Percentiles rank a stretch among this genome's conserved stretches.
phyloP scores from a whole-genome alignment of 2,329 filamentous ascomycete species.

The Fusarium sp. region DNA sequence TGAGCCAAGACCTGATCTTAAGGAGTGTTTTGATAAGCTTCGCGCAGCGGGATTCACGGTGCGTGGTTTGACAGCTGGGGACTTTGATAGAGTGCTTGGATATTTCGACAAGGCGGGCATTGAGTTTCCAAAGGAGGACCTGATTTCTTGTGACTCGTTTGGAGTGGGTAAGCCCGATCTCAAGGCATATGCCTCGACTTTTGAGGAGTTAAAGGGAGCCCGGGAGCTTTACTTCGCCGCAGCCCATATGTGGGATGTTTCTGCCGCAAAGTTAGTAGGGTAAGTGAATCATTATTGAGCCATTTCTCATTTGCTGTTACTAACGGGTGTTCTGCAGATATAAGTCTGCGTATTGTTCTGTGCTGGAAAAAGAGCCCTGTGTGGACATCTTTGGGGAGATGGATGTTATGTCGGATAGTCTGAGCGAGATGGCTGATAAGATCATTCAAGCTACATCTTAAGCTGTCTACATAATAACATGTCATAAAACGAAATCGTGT shows the following conservation, averaged over 20 bases:
- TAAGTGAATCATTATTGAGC: not conserved
- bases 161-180: conserved; percentile 36
- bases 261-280: conserved; percentile 34
- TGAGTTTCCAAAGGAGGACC: conserved; percentile 26
- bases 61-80: conserved; percentile 31
- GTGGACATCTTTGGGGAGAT: conserved; percentile 38
- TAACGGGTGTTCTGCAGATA: conserved; percentile 14
- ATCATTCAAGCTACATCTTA: conserved; percentile 29
- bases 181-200: conserved; percentile 35
- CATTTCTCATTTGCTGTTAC: fast-evolving
- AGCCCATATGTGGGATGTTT: conserved; percentile 38
- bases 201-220: conserved; percentile 26
- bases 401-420: conserved; percentile 34
- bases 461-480: no score
- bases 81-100: conserved; percentile 25
- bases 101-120: conserved; percentile 35
- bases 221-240: conserved; percentile 38
- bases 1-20: conserved; percentile 8
- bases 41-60: conserved; percentile 32
- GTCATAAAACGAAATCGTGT: no score
- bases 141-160: conserved; percentile 34
- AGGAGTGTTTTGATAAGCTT: conserved; percentile 33
- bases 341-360: conserved; percentile 33
- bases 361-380: conserved; percentile 33
- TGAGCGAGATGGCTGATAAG: conserved; percentile 35